Percentiles rank a stretch among this genome's conserved stretches.
Conservation (phyloP, 371 early-diverging fungal genomes). For the Blakeslea trispora region DNA sequence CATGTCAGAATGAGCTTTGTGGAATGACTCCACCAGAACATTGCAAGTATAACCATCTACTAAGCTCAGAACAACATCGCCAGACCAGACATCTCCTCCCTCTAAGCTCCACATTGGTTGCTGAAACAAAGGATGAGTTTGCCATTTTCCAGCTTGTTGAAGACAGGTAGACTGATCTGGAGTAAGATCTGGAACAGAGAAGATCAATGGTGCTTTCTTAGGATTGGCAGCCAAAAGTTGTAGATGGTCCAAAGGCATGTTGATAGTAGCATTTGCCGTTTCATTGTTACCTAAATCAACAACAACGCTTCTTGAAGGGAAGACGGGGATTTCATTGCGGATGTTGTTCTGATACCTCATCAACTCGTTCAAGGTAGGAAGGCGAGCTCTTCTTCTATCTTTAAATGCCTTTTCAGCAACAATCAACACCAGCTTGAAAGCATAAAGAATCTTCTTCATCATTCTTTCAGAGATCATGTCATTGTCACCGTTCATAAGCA, state of each 20-base stretch:
- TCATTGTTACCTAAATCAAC: background rate
- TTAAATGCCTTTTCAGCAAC: background rate
- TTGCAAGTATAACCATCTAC: too few relatives aligned
- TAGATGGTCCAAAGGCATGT: background rate
- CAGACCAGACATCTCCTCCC: background rate
- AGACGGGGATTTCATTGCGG: background rate
- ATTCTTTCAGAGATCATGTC: background rate
- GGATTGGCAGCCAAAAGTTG: background rate
- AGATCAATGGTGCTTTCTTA: background rate
- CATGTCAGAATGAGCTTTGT: too few relatives aligned
- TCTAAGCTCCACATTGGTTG: background rate
- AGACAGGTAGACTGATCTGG: too few relatives aligned
- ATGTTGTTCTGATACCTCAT: background rate
- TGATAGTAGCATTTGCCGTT: background rate
- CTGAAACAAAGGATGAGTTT: background rate
- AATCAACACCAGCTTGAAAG: background rate
- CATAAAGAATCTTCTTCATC: background rate
- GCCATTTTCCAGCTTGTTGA: background rate
- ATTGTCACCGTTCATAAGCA: background rate
- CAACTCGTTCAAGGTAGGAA: background rate
- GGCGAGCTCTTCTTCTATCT: background rate
- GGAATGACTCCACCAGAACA: too few relatives aligned
- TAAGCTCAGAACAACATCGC: background rate
- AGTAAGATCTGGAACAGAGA: background rate
- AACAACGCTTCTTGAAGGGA: background rate